Base-by-base conservation (phyloP, 139 green algal species). In the Chlamydomonas urium region DNA sequence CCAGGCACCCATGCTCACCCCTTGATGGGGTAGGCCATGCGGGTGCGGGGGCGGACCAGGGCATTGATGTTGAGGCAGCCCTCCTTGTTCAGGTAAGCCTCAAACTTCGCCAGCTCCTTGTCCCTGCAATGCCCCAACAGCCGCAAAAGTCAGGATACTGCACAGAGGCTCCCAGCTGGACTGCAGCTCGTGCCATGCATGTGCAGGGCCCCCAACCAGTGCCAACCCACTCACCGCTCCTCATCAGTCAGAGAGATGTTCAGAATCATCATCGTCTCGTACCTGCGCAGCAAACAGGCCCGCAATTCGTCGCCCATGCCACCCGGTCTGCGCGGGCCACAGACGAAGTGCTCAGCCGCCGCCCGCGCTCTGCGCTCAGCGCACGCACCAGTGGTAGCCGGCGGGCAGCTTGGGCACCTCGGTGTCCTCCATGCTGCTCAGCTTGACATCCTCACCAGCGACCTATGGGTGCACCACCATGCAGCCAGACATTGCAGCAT, bases 221-320 rank as follows among this genome's bases (percentile, higher is more conserved):
- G n/a, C n/a, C n/a, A n/a, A n/a, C n/a, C n/a, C 10, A 37, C 81
- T 62, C 63, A 90, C 85, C 90, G 86, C 58, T 91, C 83, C 76
- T 94, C 87, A 32, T 95, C 91, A 38, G 65, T 85, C 63, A 97
- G 71, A 28, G 82, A 78, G 19, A 88, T 83, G 32, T 88, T 85
- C 71, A 97, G 72, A 38, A 97, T 84, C 29, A 97, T 81, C 89
- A 97, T 94, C 23, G 91, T 97, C 84, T 97, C 91, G 74, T 97
- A 95, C 66, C 87, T 93, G 63, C 48, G n/a, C n/a, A n/a, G n/a
- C n/a, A n/a, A n/a, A n/a, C n/a, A n/a, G n/a, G n/a, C n/a, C n/a
- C n/a, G n/a, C n/a, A n/a, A n/a, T n/a, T n/a, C n/a, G n/a, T n/a
- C n/a, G n/a, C n/a, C n/a, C n/a, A n/a, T n/a, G n/a, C n/a, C n/a